Conservation (phyloP, 2,329 filamentous ascomycete species). For the Nemania sp. region DNA sequence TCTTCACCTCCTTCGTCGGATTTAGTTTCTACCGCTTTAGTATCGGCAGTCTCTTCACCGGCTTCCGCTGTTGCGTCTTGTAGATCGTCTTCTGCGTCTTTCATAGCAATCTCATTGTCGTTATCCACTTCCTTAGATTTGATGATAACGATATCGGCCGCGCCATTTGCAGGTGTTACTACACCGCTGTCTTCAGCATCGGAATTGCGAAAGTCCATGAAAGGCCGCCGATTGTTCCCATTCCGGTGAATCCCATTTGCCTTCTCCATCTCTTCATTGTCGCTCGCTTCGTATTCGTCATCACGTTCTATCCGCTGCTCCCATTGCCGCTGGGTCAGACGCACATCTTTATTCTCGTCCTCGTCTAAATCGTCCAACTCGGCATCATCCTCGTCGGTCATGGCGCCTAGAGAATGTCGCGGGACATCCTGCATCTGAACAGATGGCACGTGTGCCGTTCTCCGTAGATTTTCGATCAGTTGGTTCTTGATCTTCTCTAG, state of each 20-base stretch:
- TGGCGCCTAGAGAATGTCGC: slow-evolving; percentile 62
- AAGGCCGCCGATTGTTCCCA: slow-evolving; percentile 52
- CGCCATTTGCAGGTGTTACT: slow-evolving; percentile 43
- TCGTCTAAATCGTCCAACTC: slow-evolving; percentile 73
- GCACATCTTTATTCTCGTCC: slow-evolving; percentile 81
- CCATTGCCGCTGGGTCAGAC: slow-evolving; percentile 79
- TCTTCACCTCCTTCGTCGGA: slow-evolving; percentile 27
- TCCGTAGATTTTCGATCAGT: slow-evolving; percentile 83
- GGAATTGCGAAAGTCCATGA: slow-evolving; percentile 55
- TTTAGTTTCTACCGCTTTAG: slow-evolving; percentile 30
- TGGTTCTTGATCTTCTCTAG: slow-evolving; percentile 80
- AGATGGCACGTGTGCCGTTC: slow-evolving; percentile 83
- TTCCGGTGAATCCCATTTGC: slow-evolving; percentile 69
- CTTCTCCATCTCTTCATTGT: slow-evolving; percentile 79
- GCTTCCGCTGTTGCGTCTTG: slow-evolving; percentile 36
- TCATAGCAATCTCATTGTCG: slow-evolving; percentile 47
- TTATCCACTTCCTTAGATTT: slow-evolving; percentile 45
- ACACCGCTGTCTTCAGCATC: slow-evolving; percentile 47
- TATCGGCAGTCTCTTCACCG: slow-evolving; percentile 34
- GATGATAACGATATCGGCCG: slow-evolving; percentile 42
- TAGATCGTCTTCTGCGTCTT: slow-evolving; percentile 31
- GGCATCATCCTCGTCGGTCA: slow-evolving; percentile 68
- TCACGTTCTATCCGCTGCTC: slow-evolving; percentile 77
- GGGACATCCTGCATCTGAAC: slow-evolving; percentile 86
- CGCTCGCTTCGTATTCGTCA: slow-evolving; percentile 84